Evolutionary conservation across 2,329 filamentous ascomycete species (phyloP), one percentile per base, ranked within the genome.

Genomic region (Hypocreales sp.): DNA sequence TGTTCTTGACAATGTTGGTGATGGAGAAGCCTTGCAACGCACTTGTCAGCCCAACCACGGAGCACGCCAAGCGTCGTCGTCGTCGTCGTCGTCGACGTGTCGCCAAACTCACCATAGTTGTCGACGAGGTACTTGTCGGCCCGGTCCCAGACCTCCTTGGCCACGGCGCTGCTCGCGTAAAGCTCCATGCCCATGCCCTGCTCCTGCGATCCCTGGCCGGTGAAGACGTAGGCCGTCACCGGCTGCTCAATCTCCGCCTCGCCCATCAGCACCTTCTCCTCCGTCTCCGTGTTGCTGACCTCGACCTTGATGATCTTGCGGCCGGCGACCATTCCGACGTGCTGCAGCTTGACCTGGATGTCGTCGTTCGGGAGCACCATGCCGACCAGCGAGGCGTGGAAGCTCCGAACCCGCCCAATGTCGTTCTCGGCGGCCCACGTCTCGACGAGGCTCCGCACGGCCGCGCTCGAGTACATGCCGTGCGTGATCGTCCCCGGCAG

Each of bases 181-280:
- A 98, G 67, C 47, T 95, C 90, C 90, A 98, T 98, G 57, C 90
- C 90, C 90, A 98, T 98, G 35, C 90, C 90, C 55, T 98, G 90
- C 56, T 98, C 90, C 55, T 98, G 92, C 27, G 86, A 94, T 43
- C 90, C 90, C 56, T 98, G 90, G 30, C 90, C 90, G 37, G 92
- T 98, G 57, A 98, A 98, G 41, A 98, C 83, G 46, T 98, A 98
- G 5, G 90, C 78, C 2, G 87, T 92, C 19, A 90, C 83, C 7
- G 92, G 92, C 52, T 98, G 90, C 57, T 98, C 90, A 32, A 98
- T 83, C 56, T 98, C 90, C 15, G 90, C 90, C 58, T 95, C 87
- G 47, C 83, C 90, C 27, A 93, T 63, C 5, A 98, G 66, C 9
- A 98, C 84, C 65, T 94, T 95, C 41, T 95, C 90, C 48, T 94